Base-by-base conservation (phyloP, 345 rosid genomes). In the Boechera stricta region DNA sequence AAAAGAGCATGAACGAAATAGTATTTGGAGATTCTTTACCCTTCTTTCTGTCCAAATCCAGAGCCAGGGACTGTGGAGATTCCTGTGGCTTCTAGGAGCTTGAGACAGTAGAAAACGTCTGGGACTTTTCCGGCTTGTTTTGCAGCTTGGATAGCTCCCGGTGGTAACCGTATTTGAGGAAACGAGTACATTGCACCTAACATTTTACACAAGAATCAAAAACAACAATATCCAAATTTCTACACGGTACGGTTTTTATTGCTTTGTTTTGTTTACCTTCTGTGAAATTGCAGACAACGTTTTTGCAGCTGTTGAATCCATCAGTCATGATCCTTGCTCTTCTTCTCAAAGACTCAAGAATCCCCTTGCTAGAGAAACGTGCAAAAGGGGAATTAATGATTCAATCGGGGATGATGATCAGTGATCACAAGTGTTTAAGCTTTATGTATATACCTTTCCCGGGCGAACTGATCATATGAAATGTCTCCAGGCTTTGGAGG, bases 41-140 rank as follows among this genome's bases (percentile, higher is more conserved):
- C 98, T 82, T 92, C 98, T 86, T 92, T 95, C 79, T 95, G 99
- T 71, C 99, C 98, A 60, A 95, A 95, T 71, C 98, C 99, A 9
- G 99, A 95, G 77, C 99, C 99, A 42, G 99, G 99, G 73, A 95
- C 99, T 13, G 99, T 95, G 79, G 98, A 95, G 81, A 95, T 95
- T 81, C 99, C 99, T 42, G 99, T 95, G 6, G 96, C 97, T 84
- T 95, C 99, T 87, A 95, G 79, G 64, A 95, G 95, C 87, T 83
- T 87, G 59, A 95, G 97, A 76, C 99, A 95, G 81, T 95, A 95
- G 89, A 89, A 95, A 76, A 95, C 99, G 71, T 95, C 99, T 0
- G 99, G 90, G 28, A 90, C 96, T 77, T 89, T 91, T 51, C 91
- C 97, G 11, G 93, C 89, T 73, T 57, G 72, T 64, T 86, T 87